Evolutionary conservation across 2,329 filamentous ascomycete species (phyloP).

Genomic region (Verticillium tricorpus): DNA sequence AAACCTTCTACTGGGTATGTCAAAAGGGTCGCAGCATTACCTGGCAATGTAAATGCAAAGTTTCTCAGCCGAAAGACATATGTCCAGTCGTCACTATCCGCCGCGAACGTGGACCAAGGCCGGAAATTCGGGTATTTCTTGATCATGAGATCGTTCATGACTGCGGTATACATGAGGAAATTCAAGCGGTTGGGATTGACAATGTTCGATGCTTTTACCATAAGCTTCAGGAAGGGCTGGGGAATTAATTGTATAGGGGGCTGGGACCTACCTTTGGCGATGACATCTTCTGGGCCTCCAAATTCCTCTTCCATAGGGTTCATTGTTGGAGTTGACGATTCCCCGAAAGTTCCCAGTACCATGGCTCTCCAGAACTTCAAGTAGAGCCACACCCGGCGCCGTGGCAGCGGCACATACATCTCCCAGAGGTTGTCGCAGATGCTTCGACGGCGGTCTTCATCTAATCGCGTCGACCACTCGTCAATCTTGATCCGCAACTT

Average conservation of each 20-base stretch:
- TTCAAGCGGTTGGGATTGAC: background rate
- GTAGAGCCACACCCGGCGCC: conserved; percentile 17
- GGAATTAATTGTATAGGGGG: background rate
- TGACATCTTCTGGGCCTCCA: background rate
- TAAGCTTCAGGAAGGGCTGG: background rate
- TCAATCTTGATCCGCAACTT: conserved; percentile 23
- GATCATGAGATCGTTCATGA: background rate
- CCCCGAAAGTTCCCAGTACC: background rate
- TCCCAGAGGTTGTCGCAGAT: conserved; percentile 16
- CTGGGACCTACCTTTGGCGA: background rate
- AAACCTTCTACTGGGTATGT: no score
- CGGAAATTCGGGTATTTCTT: background rate
- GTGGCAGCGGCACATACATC: conserved; percentile 17
- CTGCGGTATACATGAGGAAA: background rate
- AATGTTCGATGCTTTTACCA: background rate
- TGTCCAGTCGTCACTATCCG: background rate
- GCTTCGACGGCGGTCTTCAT: conserved; percentile 16
- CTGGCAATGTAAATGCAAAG: no score
- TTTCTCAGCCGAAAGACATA: no score
- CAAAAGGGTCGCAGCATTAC: no score
- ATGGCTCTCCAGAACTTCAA: background rate
- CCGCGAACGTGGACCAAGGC: background rate
- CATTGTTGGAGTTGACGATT: background rate
- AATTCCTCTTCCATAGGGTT: background rate
- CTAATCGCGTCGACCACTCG: conserved; percentile 17